Conservation (phyloP, 805 yeast species). For the Jamesozyma lodderae region DNA sequence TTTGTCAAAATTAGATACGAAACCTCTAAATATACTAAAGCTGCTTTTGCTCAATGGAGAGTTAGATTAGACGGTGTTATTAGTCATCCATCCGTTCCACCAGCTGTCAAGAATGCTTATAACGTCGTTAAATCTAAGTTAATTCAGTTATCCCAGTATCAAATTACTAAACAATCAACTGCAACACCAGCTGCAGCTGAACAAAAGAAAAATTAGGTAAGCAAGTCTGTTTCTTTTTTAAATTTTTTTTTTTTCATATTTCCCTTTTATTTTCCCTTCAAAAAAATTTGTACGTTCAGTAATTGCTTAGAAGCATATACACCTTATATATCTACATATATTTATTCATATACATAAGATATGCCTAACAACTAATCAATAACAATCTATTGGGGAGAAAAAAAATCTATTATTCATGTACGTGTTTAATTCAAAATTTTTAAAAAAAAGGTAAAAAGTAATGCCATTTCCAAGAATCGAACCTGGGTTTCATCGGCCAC, state of each 20-base stretch:
- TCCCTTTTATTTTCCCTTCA: too few relatives aligned
- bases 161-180: conserved; percentile 8
- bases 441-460: conserved; percentile 1
- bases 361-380: too few relatives aligned
- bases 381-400: too few relatives aligned
- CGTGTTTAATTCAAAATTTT: not conserved
- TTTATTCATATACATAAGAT: too few relatives aligned
- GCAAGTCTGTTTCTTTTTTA: too few relatives aligned
- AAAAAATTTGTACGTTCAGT: too few relatives aligned
- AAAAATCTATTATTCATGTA: too few relatives aligned
- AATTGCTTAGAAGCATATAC: too few relatives aligned
- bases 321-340: too few relatives aligned
- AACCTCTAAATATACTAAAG: conserved; percentile 62
- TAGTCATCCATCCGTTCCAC: conserved; percentile 45
- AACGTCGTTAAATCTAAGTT: conserved; percentile 7
- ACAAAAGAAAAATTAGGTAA: too few relatives aligned
- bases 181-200: too few relatives aligned
- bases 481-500: conserved; percentile 36
- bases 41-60: conserved; percentile 59
- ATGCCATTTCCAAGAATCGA: conserved; percentile 36
- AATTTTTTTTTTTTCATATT: too few relatives aligned
- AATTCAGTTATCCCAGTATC: conserved; percentile 9
- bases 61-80: conserved; percentile 53
- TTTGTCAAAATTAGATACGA: conserved; percentile 76
- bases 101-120: conserved; percentile 33